Evolutionary conservation across 352 stramenopile genomes (phyloP).

Genomic region (Pythium aristosporum): DNA sequence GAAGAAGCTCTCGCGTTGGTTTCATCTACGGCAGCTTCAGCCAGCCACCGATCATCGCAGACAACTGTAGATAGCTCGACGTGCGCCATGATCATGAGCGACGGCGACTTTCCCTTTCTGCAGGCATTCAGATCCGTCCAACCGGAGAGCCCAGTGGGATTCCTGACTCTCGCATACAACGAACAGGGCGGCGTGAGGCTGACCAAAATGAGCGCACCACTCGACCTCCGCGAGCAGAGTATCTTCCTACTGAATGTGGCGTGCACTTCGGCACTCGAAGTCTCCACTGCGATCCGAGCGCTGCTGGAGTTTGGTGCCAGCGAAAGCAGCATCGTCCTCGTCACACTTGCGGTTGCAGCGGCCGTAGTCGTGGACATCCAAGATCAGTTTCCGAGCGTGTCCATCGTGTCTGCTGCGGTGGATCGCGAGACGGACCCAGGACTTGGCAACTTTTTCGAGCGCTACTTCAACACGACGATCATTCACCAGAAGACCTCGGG

Average conservation of each 20-base stretch:
- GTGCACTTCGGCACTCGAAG: slow-evolving; percentile 18
- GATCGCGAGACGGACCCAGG: slow-evolving; percentile 30
- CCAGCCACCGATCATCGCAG: not conserved
- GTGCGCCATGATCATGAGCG: slow-evolving; percentile 25
- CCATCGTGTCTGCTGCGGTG: slow-evolving; percentile 32
- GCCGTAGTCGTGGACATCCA: slow-evolving; percentile 24
- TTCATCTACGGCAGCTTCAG: slow-evolving; percentile 5
- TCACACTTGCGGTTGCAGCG: slow-evolving; percentile 32
- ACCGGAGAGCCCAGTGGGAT: slow-evolving; percentile 21
- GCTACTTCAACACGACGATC: slow-evolving; percentile 31
- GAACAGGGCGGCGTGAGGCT: not conserved
- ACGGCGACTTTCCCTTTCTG: slow-evolving; percentile 28
- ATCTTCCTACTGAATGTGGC: slow-evolving; percentile 34
- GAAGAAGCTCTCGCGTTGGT: slow-evolving; percentile 30
- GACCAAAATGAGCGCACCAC: slow-evolving; percentile 25
- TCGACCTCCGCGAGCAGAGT: slow-evolving; percentile 17
- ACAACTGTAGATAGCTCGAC: slow-evolving; percentile 6
- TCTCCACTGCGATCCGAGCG: slow-evolving; percentile 31
- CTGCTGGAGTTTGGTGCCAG: slow-evolving; percentile 33
- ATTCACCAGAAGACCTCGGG: slow-evolving; percentile 17
- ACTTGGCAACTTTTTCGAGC: slow-evolving; percentile 38
- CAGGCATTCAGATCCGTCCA: slow-evolving; percentile 27
- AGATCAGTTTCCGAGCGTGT: slow-evolving; percentile 23
- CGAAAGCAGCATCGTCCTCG: slow-evolving; percentile 30
- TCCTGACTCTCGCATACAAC: slow-evolving; percentile 27